Conservation (phyloP, 75 land plant genomes). For the Selaginella moellendorffii region DNA sequence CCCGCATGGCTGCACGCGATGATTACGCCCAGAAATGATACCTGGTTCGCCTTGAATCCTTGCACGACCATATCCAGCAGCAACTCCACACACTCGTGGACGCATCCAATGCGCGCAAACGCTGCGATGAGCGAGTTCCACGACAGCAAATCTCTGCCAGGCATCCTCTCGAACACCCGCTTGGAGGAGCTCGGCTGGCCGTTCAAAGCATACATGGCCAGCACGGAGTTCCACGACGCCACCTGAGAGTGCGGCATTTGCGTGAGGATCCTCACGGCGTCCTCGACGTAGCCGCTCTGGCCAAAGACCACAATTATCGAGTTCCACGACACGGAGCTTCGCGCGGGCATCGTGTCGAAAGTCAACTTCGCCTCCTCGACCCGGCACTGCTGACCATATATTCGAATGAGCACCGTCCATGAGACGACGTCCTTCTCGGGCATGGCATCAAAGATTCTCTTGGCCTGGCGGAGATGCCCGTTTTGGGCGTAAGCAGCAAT, state of each 20-base stretch:
- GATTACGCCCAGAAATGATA: background rate
- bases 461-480: constrained; percentile 25
- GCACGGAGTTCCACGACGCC: background rate
- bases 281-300: no score
- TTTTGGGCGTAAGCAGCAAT: constrained; percentile 35
- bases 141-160: background rate
- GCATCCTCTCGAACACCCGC: background rate
- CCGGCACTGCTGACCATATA: no score
- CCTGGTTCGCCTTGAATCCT: background rate
- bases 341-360: no score
- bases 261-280: no score
- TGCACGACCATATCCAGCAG: background rate
- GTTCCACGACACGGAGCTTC: no score
- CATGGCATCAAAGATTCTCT: constrained; percentile 32
- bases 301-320: no score
- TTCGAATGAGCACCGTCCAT: constrained; percentile 43
- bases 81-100: background rate
- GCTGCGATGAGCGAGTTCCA: background rate
- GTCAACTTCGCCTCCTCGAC: no score
- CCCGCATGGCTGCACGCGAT: background rate
- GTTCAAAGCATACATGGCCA: background rate
- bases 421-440: constrained; percentile 24
- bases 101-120: background rate
- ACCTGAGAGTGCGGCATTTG: no score
- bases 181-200: background rate